phyloP scores from a whole-genome alignment of 306 rosid genomes.

The Sicyos baderoa region DNA sequence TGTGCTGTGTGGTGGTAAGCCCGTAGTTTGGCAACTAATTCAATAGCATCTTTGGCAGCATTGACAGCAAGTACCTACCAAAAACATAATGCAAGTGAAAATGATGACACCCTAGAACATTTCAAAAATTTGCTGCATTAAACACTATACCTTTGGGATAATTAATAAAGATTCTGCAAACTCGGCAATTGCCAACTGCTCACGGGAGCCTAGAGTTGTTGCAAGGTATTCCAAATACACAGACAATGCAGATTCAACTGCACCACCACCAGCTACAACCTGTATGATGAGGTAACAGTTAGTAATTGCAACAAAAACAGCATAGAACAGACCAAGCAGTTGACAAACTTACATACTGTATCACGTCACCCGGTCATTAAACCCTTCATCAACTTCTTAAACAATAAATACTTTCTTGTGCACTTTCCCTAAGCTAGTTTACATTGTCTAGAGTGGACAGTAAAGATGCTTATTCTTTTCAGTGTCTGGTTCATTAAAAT shows the following conservation, averaged over 20 bases:
- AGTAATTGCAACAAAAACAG: neutral
- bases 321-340: neutral
- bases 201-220: conserved; percentile 92
- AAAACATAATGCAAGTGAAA: conserved; percentile 7
- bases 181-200: conserved; percentile 97
- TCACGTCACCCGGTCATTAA: too few species aligned
- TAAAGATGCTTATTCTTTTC: neutral
- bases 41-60: conserved; percentile 98
- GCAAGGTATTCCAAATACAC: conserved; percentile 94
- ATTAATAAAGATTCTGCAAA: conserved; percentile 86
- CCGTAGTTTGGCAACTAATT: conserved; percentile 78
- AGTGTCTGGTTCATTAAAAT: neutral
- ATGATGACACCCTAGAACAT: conserved; percentile 9
- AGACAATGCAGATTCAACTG: conserved; percentile 85
- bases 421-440: neutral
- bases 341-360: neutral
- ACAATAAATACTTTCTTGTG: neutral
- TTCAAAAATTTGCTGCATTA: neutral
- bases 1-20: conserved; percentile 84
- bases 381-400: neutral
- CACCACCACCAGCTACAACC: conserved; percentile 99
- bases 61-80: conserved; percentile 88
- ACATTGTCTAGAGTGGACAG: neutral
- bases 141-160: conserved; percentile 60
- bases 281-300: conserved; percentile 21